Evolutionary conservation across 371 early-diverging fungal species (phyloP), one percentile per base, ranked within the genome.

Genomic region (Fennellomyces sp.): DNA sequence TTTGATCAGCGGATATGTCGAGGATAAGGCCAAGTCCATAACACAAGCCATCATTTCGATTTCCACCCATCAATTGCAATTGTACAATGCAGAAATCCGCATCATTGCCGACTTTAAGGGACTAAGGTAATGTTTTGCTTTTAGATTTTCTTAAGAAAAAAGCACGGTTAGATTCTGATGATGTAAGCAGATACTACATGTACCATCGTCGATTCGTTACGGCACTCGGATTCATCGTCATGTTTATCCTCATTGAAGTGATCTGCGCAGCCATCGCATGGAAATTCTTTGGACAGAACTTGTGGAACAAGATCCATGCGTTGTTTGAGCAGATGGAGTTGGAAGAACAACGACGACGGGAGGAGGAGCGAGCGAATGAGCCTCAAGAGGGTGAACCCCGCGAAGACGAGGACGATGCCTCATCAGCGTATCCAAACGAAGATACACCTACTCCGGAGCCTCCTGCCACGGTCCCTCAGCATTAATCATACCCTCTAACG

Each of bases 101-200:
- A 73, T 94, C 35, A 82, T 88, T 52, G 95, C 95, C 2, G 89
- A 91, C 71, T 96, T 95, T 76, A 86, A 88, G 63, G 96, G 96
- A n/a, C 77, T 70, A 38, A 61, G 74, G 73, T 73, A 66, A 38
- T 35, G 15, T 10, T 15, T 5, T 10, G n/a, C 17, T 8, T 8
- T n/a, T n/a, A n/a, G n/a, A n/a, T n/a, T 33, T 13, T 33, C 35
- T 13, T 33, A 33, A 33, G 25, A 52, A 42, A 25, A 38, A 31
- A 6, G 30, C n/a, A n/a, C n/a, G n/a, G n/a, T n/a, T n/a, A n/a
- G n/a, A n/a, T n/a, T n/a, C n/a, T n/a, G 33, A 21, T 31, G 23
- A 41, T 25, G n/a, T 0, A 48, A 35, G 8, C 52, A 83, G 88
- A 59, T 75, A 91, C 75, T 85, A 91, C 75, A 86, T 89, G 97